A percentile compares a stretch with the other conserved stretches of the same genome.
Conservation (phyloP, 2,329 filamentous ascomycete species). For the Arthrobotrys megalospora region DNA sequence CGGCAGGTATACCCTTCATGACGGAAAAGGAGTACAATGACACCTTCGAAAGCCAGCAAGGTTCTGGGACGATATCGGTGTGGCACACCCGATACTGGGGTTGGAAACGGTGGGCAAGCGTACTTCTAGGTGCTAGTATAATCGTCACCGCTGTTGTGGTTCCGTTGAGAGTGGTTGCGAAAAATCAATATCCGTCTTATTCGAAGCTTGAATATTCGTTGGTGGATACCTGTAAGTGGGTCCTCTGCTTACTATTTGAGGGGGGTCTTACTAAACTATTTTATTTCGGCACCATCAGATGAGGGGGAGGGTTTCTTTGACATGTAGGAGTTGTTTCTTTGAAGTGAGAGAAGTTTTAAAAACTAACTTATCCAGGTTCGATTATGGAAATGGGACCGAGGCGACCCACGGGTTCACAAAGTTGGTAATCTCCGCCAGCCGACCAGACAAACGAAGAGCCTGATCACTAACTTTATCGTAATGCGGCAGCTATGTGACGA, state of each 20-base stretch:
- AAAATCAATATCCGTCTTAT: constrained; percentile 33
- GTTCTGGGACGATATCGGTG: background rate
- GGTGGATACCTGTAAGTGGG: constrained; percentile 18
- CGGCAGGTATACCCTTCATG: constrained; percentile 25
- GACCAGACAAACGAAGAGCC: background rate
- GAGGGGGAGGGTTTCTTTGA: constrained; percentile 14
- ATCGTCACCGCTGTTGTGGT: constrained; percentile 16
- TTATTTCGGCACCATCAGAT: background rate
- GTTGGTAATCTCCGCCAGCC: background rate
- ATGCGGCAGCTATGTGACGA: constrained; percentile 33
- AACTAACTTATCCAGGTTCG: constrained; percentile 8
- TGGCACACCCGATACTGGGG: constrained; percentile 27
- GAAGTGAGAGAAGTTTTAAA: background rate
- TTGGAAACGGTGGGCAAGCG: constrained; percentile 15
- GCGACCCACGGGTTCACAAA: constrained; percentile 50
- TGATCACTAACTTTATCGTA: background rate
- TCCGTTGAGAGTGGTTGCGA: constrained; percentile 6
- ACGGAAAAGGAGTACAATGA: constrained; percentile 37
- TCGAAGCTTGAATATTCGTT: constrained; percentile 25
- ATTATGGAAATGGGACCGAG: constrained; percentile 47
- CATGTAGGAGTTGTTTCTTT: background rate
- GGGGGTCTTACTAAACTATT: background rate
- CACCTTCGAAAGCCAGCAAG: background rate
- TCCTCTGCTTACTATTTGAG: background rate
- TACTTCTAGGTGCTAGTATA: constrained; percentile 11